Conservation (phyloP, 495 filamentous ascomycete genomes). For the Cercophora sp. region DNA sequence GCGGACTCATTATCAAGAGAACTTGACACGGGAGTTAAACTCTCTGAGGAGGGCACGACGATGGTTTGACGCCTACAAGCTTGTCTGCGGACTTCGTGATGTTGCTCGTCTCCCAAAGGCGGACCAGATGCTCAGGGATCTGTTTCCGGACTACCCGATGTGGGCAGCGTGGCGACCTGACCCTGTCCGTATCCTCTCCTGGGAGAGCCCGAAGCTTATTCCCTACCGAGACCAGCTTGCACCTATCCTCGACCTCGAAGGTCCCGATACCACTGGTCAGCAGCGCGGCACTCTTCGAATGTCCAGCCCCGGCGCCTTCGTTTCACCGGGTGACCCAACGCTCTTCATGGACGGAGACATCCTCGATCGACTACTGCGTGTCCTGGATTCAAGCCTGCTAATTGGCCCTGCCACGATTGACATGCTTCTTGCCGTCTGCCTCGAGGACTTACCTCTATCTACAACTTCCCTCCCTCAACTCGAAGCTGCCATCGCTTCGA, state of each 20-base stretch:
- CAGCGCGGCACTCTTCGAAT: slow-evolving; percentile 11
- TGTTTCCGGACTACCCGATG: slow-evolving; percentile 17
- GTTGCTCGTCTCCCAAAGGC: slow-evolving; percentile 7
- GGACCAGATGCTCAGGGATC: slow-evolving; percentile 10
- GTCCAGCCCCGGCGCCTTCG: slow-evolving; percentile 13
- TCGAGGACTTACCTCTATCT: slow-evolving; percentile 4
- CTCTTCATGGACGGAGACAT: slow-evolving; percentile 8
- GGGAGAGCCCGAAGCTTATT: slow-evolving; percentile 6
- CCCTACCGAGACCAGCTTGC: neutral
- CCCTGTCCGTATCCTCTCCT: slow-evolving; percentile 6
- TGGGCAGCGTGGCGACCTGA: slow-evolving; percentile 16
- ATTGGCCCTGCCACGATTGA: slow-evolving; percentile 7
- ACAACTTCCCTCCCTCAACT: slow-evolving; percentile 2
- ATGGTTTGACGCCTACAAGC: slow-evolving; percentile 18
- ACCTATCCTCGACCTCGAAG: slow-evolving; percentile 14
- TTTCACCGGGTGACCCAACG: neutral
- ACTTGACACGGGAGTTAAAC: slow-evolving; percentile 4
- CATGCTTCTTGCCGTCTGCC: slow-evolving; percentile 9
- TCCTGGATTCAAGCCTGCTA: slow-evolving; percentile 7
- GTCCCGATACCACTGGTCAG: slow-evolving; percentile 16
- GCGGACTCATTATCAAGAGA: slow-evolving; percentile 11
- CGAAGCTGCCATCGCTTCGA: too few species aligned
- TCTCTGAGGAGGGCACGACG: neutral
- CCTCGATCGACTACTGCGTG: slow-evolving; percentile 14
- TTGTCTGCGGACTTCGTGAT: slow-evolving; percentile 7